Evolutionary conservation across 116 monocot species (phyloP), one percentile per base, ranked within the genome.

Genomic region (Papilionanthe hybrid): DNA sequence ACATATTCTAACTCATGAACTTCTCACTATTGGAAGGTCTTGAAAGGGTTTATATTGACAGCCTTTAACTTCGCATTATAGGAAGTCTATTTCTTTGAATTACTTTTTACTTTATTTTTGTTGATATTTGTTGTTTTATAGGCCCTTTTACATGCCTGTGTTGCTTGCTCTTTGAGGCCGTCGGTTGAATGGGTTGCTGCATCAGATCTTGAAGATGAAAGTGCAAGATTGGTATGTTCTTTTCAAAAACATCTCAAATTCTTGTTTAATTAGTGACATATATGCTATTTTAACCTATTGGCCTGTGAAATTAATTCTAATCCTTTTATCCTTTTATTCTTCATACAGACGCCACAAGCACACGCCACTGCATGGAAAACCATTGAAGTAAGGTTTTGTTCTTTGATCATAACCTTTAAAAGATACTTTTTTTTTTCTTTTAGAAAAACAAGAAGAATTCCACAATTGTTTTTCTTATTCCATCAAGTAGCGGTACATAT

Each of bases 171-270:
- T 65, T 76, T 87, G 50, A 87, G 63, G 69, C 90, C 93, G 15
- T 87, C 84, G 68, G 78, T 93, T 82, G 85, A 90, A 79, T 90
- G 93, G 93, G 85, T 93, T 84, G 88, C 90, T 17, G 93, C 93
- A 60, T 93, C 93, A 75, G 89, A 93, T 80, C 93, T 93, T 76
- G 93, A 93, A 81, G 85, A 88, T 85, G 89, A 90, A 81, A 90
- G 87, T 84, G 88, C 85, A 58, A 76, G 37, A 85, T 55, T 27
- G 77, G 89, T 89, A 88, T 69, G 29, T 12, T 69, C n/a, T 69
- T 29, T 69, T 69, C 1, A 27, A 30, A 69, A 15, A 15, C 69
- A 37, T 81, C 67, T 77, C 22, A 42, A 20, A 32, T 5, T 42
- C 17, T 42, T 32, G 15, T 30, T 69, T 13, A 32, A 69, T 15